A percentile compares a stretch with the other conserved stretches of the same genome.
Conservation (phyloP, 331 rosid genomes). For the Prunus yedoensis region DNA sequence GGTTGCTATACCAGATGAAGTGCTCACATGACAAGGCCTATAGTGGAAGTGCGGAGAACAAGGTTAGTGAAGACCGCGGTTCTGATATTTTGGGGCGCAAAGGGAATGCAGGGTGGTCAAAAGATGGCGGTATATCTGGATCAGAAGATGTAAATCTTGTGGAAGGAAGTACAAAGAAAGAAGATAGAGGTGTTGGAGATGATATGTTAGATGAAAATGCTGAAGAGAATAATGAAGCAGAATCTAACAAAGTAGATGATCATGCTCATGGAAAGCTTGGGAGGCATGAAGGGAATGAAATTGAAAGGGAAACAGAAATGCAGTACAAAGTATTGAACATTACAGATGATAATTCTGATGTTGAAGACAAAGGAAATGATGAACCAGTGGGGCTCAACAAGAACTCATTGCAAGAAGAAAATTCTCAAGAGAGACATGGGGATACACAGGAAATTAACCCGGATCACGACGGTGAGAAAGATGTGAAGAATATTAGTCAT, state of each 20-base stretch:
- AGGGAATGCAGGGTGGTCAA: constrained; percentile 14
- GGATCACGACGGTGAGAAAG: background rate
- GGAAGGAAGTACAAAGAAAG: background rate
- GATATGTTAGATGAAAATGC: background rate
- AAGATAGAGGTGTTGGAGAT: background rate
- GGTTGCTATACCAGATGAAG: constrained; percentile 49
- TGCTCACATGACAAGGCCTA: constrained; percentile 25
- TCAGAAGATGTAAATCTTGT: background rate
- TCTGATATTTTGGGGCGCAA: constrained; percentile 8
- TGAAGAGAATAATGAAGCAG: background rate
- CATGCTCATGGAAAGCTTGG: background rate
- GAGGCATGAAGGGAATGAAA: background rate
- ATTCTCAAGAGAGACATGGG: background rate
- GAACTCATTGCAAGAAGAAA: background rate
- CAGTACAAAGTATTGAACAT: background rate
- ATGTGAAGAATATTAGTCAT: background rate
- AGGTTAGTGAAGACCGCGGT: background rate
- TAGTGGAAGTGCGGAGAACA: background rate
- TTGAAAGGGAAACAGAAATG: background rate
- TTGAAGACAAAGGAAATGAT: background rate
- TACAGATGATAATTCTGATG: background rate
- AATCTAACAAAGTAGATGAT: background rate
- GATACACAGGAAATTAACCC: background rate
- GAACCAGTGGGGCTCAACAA: background rate
- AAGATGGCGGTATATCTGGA: background rate